Conservation (phyloP, 306 rosid species). For the Cucurbita maxima region DNA sequence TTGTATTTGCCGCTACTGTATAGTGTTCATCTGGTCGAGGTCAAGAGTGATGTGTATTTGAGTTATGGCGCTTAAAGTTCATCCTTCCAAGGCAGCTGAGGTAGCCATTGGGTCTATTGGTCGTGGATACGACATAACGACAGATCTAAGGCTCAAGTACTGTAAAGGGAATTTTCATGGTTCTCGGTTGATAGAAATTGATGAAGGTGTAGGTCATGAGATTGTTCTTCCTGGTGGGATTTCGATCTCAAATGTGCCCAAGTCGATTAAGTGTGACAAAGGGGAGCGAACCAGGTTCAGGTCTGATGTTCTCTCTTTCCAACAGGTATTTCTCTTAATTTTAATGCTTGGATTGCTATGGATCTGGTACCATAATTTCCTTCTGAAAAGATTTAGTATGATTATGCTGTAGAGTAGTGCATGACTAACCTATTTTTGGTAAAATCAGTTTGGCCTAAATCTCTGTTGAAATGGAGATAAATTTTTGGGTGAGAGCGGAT, state of each 20-base stretch:
- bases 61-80: slow-evolving; percentile 71
- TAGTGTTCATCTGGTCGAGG: slow-evolving; percentile 1
- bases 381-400: not conserved
- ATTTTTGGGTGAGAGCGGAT: not conserved
- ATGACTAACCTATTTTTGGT: not conserved
- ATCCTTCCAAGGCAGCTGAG: slow-evolving; percentile 61
- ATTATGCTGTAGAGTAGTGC: not conserved
- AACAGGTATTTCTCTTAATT: slow-evolving; percentile 44
- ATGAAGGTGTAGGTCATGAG: slow-evolving; percentile 47
- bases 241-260: slow-evolving; percentile 57
- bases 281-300: slow-evolving; percentile 92
- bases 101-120: slow-evolving; percentile 78
- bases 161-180: slow-evolving; percentile 46
- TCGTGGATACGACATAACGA: slow-evolving; percentile 67
- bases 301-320: slow-evolving; percentile 92
- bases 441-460: not conserved
- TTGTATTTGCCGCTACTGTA: not conserved
- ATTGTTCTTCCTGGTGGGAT: slow-evolving; percentile 71
- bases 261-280: slow-evolving; percentile 82
- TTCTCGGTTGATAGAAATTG: slow-evolving; percentile 64
- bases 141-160: slow-evolving; percentile 74
- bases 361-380: not conserved
- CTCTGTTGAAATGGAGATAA: not conserved
- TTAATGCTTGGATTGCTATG: not conserved
- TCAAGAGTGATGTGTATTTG: slow-evolving; percentile 27